Evolutionary conservation across 2,329 filamentous ascomycete genomes (phyloP), one percentile per base, ranked within the genome.

Genomic region (Tothia fuscella): DNA sequence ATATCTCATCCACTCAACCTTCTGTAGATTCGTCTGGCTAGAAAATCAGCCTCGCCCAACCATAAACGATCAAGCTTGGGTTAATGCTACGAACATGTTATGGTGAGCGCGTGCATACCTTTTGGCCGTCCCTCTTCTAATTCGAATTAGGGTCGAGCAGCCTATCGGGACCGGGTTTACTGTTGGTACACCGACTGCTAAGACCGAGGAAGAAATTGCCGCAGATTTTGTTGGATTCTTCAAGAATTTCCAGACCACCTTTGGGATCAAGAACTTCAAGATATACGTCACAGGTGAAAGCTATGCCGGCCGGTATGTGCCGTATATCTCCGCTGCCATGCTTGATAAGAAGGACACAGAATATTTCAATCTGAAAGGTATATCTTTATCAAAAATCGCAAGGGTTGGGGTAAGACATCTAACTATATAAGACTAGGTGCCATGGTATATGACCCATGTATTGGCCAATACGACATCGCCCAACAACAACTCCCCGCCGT

Each of bases 351-450:
- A 47, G 5, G 45, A 48, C 34, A 39, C 39, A 14, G 31, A 20
- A 7, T n/a, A 40, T 17, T 48, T 47, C 29, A 22, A 48, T 22
- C 14, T 48, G 10, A 22, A 14, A 19, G 45, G 61, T 67, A 16
- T 59, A 59, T 9, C 69, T n/a, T n/a, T n/a, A n/a, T n/a, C n/a
- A n/a, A 71, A 56, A 68, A 67, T 44, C 61, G 69, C 39, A 65
- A 62, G 6, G 62, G 62, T 45, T 58, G 65, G 36, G 64, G 62
- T 6, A 57, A 64, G 28, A 57, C 58, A n/a, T 58, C 57, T 1
- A 51, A 53, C 9, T n/a, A n/a, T 62, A 64, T 13, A 17, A 14
- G 19, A 4, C 17, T 29, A 41, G 41, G 41, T n/a, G 29, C 39
- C 9, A 16, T 45, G 22, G 24, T 48, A 29, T 47, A 48, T 22